Evolutionary conservation across 441 rosid genomes (phyloP), one percentile per base, ranked within the genome.

Genomic region (Erodium chrysanthum): DNA sequence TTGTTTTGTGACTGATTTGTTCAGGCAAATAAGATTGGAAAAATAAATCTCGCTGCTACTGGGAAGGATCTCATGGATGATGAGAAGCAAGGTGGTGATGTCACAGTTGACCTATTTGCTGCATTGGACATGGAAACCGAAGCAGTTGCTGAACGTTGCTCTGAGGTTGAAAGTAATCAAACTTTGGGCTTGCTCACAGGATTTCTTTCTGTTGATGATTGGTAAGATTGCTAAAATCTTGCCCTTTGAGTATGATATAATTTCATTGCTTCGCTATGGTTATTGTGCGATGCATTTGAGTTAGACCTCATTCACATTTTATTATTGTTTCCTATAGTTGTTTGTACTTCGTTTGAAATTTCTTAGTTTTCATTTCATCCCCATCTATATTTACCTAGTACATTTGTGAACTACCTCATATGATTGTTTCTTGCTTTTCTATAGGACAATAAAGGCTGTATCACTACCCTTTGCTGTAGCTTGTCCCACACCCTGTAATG

Each of bases 61-160:
- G 98, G 99, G 74, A 96, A 91, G 83, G 98, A 96, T 85, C 94
- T 92, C 75, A 90, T 96, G 97, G 99, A 96, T 71, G 99, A 96
- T 60, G 99, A 96, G 79, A 96, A 96, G 74, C 98, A 81, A 80
- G 97, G 91, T 81, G 97, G 91, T 81, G 98, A 96, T 81, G 92
- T 96, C 71, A 89, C 90, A 7, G 61, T 91, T 71, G 99, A 96
- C 84, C 90, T 92, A 71, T 96, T 82, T 83, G 76, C 97, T 72
- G 94, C 98, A 69, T 70, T 89, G 68, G 99, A 92, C 81, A 77
- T 91, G 96, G 99, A 96, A 87, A 77, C 83, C 73, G 98, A 91
- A 74, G 97, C 99, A 69, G 89, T 91, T 11, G 70, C 82, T 72
- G 96, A 88, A 78, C 82, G 90, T 78, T 79, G 80, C 72, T 73